A percentile compares a stretch with the other conserved stretches of the same genome.
Conservation (phyloP, 179 eudicot species). For the Nepenthes alata region DNA sequence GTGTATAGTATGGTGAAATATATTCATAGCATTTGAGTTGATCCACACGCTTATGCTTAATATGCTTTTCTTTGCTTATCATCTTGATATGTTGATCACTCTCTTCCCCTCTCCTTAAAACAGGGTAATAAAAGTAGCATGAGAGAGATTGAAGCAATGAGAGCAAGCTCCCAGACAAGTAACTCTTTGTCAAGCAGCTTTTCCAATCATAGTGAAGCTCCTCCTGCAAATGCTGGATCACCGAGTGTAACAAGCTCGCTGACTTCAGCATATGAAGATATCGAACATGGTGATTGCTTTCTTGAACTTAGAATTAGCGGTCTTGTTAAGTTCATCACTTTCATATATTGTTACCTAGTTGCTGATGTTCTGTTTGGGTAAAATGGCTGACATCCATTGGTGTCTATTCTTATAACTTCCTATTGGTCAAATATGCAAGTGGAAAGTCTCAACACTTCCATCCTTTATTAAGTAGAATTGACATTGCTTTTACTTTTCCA, state of each 20-base stretch:
- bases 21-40: too few species aligned
- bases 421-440: too few species aligned
- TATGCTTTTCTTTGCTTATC: too few species aligned
- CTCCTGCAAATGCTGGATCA: constrained; percentile 32
- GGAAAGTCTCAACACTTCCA: too few species aligned
- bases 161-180: constrained; percentile 23
- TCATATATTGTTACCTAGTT: neutral
- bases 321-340: neutral
- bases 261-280: constrained; percentile 34
- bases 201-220: constrained; percentile 28
- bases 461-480: too few species aligned
- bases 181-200: constrained; percentile 32
- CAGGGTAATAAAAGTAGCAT: constrained; percentile 31
- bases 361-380: neutral
- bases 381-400: too few species aligned
- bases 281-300: constrained; percentile 27
- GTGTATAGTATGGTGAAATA: too few species aligned
- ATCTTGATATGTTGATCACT: too few species aligned
- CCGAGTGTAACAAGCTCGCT: constrained; percentile 35
- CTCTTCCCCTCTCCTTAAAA: neutral
- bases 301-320: neutral
- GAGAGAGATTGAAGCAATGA: constrained; percentile 23
- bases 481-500: too few species aligned
- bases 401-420: too few species aligned
- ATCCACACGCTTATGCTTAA: too few species aligned